phyloP scores from a whole-genome alignment of 805 yeast genomes.

The Torulaspora quercuum region DNA sequence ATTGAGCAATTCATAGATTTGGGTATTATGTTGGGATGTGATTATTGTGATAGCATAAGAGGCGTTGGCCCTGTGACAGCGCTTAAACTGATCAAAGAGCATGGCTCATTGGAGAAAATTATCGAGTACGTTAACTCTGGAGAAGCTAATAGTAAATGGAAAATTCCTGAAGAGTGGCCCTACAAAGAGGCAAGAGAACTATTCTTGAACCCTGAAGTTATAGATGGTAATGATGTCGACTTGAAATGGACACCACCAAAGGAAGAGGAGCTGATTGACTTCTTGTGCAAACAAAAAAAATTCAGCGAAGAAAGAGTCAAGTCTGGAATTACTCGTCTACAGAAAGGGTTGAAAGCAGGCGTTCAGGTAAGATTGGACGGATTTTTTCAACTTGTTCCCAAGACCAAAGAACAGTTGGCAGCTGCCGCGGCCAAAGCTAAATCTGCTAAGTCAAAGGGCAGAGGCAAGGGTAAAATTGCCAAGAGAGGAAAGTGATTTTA shows the following conservation, averaged over 20 bases:
- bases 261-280: conserved; percentile 75
- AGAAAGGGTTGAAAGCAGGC: conserved; percentile 78
- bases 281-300: conserved; percentile 82
- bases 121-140: conserved; percentile 54
- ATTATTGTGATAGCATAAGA: conserved; percentile 90
- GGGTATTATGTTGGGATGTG: conserved; percentile 93
- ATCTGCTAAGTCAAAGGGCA: conserved; percentile 25
- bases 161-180: conserved; percentile 94
- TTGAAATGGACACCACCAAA: conserved; percentile 90
- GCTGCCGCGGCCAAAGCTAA: conserved; percentile 35
- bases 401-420: conserved; percentile 46
- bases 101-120: conserved; percentile 74
- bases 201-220: conserved; percentile 79
- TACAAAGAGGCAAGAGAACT: conserved; percentile 81
- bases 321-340: conserved; percentile 79
- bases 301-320: conserved; percentile 90
- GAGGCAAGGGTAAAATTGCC: conserved; percentile 24
- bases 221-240: conserved; percentile 54
- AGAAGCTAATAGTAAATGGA: conserved; percentile 57
- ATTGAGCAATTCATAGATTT: conserved; percentile 77
- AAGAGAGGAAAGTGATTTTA: conserved; percentile 19
- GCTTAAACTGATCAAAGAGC: conserved; percentile 78
- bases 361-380: conserved; percentile 92
- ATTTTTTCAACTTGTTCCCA: conserved; percentile 68
- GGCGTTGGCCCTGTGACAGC: conserved; percentile 98